A percentile compares a stretch with the other conserved stretches of the same genome.
Conservation (phyloP, 768 basidiomycete species). For the Leucosporidium yakuticum region DNA sequence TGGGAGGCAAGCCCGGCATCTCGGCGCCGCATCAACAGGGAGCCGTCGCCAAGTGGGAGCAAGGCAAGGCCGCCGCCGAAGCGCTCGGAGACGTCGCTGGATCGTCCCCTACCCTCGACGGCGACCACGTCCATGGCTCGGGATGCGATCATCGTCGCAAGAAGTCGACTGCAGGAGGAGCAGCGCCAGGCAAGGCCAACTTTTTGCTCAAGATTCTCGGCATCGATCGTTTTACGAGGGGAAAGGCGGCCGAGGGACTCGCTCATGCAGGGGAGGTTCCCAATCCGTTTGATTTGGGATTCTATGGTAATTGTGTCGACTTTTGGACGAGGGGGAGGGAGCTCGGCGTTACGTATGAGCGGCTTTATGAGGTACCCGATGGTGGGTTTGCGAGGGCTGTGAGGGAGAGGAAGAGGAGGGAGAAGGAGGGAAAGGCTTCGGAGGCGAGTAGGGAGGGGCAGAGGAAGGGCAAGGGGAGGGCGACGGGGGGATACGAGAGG, state of each 20-base stretch:
- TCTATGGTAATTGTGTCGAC: slow-evolving; percentile 74
- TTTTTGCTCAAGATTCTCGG: slow-evolving; percentile 89
- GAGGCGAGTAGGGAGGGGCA: background rate
- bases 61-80: slow-evolving; percentile 34
- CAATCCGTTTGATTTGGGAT: slow-evolving; percentile 87
- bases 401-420: slow-evolving; percentile 52
- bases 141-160: slow-evolving; percentile 37
- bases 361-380: slow-evolving; percentile 11
- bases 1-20: slow-evolving; percentile 68
- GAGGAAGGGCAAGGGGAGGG: background rate
- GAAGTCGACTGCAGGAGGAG: slow-evolving; percentile 14
- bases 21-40: slow-evolving; percentile 22
- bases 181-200: slow-evolving; percentile 42
- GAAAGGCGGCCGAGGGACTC: slow-evolving; percentile 80
- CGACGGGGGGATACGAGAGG: slow-evolving; percentile 48
- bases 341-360: slow-evolving; percentile 73
- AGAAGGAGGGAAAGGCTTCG: background rate
- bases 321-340: slow-evolving; percentile 86
- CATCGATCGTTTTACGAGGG: slow-evolving; percentile 87
- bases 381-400: slow-evolving; percentile 45
- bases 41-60: slow-evolving; percentile 5
- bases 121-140: slow-evolving; percentile 38
- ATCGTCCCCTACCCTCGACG: no score
- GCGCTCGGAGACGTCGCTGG: background rate
- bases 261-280: slow-evolving; percentile 60